Conservation (phyloP, 768 basidiomycete genomes). For the Hortiboletus campestris region DNA sequence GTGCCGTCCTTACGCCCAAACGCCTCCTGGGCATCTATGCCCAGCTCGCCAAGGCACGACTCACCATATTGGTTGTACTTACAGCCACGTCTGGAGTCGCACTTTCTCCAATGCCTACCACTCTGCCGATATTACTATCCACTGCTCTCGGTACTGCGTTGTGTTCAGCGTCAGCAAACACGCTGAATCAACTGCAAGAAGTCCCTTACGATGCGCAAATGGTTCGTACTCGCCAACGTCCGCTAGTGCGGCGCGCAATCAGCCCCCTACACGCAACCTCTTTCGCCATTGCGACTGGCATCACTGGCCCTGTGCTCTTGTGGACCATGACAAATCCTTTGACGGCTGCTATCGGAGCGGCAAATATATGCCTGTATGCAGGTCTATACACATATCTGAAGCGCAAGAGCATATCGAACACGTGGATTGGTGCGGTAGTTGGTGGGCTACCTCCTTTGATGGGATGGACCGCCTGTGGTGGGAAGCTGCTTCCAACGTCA, state of each 20-base stretch:
- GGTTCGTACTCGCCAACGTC: conserved; percentile 83
- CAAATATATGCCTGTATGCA: conserved; percentile 88
- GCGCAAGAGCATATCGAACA: conserved; percentile 76
- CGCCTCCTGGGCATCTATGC: conserved; percentile 66
- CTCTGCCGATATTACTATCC: conserved; percentile 79
- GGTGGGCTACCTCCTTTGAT: conserved; percentile 93
- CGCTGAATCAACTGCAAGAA: conserved; percentile 94
- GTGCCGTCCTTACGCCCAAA: conserved; percentile 45
- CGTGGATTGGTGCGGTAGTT: conserved; percentile 93
- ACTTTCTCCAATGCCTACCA: conserved; percentile 82
- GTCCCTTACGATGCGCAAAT: conserved; percentile 97
- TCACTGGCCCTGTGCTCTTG: conserved; percentile 75
- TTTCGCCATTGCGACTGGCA: conserved; percentile 75
- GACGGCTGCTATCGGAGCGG: conserved; percentile 78
- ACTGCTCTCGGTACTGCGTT: conserved; percentile 88
- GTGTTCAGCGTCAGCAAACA: conserved; percentile 90
- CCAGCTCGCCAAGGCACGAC: conserved; percentile 80
- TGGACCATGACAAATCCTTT: conserved; percentile 83
- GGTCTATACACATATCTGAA: conserved; percentile 93
- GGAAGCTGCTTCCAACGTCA: conserved; percentile 63
- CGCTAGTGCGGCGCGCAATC: conserved; percentile 83
- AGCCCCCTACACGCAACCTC: conserved; percentile 78
- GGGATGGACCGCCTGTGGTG: conserved; percentile 98
- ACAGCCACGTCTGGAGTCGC: conserved; percentile 93
- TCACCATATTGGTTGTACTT: conserved; percentile 81